Evolutionary conservation across 345 rosid species (phyloP).

Genomic region (Bretschneidera sinensis): DNA sequence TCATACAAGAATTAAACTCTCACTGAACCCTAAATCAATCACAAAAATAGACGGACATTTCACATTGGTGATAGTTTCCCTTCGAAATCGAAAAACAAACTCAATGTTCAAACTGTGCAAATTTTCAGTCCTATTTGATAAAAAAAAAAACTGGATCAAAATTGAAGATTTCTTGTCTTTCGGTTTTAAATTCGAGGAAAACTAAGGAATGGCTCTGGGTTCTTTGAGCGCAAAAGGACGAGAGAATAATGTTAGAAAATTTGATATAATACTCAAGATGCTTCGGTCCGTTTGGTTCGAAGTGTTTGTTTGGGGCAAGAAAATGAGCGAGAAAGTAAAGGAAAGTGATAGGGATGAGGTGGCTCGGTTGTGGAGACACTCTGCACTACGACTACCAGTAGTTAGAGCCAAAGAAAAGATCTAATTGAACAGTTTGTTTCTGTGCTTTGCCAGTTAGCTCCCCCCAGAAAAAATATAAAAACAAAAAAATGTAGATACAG

Average conservation of each 20-base stretch:
- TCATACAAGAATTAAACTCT: neutral
- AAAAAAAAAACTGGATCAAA: neutral
- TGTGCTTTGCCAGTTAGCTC: neutral
- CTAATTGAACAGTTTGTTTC: constrained; percentile 24
- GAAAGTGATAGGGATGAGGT: constrained; percentile 15
- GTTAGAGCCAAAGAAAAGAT: constrained; percentile 12
- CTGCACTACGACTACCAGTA: neutral
- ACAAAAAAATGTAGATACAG: no score
- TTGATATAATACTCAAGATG: constrained; percentile 13
- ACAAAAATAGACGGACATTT: no score
- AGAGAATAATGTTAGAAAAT: constrained; percentile 11
- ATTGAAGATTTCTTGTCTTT: neutral
- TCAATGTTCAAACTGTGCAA: neutral
- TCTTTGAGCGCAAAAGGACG: constrained; percentile 5
- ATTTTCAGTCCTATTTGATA: neutral
- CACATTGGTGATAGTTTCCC: neutral
- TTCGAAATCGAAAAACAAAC: neutral
- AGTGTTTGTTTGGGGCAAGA: constrained; percentile 12
- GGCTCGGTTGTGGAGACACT: neutral
- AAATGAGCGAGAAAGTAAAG: constrained; percentile 17
- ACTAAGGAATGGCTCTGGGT: constrained; percentile 10
- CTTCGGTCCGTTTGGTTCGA: constrained; percentile 18
- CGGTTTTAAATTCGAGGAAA: constrained; percentile 12
- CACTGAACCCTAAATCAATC: neutral
- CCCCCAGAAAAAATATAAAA: no score